phyloP scores from a whole-genome alignment of 2,329 filamentous ascomycete genomes.

The Exophiala sideris region DNA sequence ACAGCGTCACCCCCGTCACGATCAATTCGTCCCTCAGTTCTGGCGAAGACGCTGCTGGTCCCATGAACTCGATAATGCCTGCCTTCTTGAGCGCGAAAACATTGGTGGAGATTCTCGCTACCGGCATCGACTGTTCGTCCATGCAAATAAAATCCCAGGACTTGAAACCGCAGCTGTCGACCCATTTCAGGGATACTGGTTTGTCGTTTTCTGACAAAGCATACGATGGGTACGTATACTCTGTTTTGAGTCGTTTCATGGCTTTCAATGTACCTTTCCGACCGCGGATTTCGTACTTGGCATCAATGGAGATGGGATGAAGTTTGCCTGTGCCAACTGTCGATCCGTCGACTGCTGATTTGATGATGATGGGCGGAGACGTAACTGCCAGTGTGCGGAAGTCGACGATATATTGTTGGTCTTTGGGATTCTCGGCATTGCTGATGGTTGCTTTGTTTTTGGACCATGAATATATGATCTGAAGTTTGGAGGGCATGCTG shows the following conservation, averaged over 20 bases:
- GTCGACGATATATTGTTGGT: conserved; percentile 28
- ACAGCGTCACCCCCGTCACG: conserved; percentile 32
- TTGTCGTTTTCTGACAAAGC: conserved; percentile 23
- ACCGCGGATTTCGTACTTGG: conserved; percentile 30
- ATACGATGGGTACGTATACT: conserved; percentile 32
- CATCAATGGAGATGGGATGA: conserved; percentile 29
- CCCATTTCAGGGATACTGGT: conserved; percentile 32
- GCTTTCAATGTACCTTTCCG: conserved; percentile 28
- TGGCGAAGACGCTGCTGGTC: not conserved
- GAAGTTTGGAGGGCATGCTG: not conserved
- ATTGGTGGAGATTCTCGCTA: conserved; percentile 31
- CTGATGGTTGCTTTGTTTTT: conserved; percentile 28
- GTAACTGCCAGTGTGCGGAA: conserved; percentile 14
- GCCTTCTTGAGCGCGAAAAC: conserved; percentile 30
- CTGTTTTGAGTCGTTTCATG: conserved; percentile 30
- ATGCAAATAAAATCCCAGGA: conserved; percentile 34
- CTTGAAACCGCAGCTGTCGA: conserved; percentile 28
- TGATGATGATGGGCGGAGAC: conserved; percentile 27
- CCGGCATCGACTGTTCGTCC: conserved; percentile 31
- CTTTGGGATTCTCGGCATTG: conserved; percentile 18
- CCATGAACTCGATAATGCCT: conserved; percentile 31
- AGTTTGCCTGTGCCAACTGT: conserved; percentile 29
- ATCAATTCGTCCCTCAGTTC: conserved; percentile 32
- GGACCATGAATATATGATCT: conserved; percentile 32
- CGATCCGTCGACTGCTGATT: conserved; percentile 10